phyloP scores from a whole-genome alignment of 148 eudicot species.

The Nepenthes mirabilis region DNA sequence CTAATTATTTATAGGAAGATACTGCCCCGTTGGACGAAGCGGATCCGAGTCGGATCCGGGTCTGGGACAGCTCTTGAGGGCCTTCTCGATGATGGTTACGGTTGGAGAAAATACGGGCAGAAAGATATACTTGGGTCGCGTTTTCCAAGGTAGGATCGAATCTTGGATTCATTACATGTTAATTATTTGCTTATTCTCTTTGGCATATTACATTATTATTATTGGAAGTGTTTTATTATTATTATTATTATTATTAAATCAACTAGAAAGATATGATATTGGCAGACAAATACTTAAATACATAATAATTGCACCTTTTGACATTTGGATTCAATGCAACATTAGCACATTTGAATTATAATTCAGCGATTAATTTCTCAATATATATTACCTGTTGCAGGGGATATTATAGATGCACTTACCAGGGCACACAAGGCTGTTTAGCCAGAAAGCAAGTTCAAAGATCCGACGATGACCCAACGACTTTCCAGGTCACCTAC shows the following conservation, averaged over 20 bases:
- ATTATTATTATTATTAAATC: no score
- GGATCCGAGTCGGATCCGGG: slow-evolving; percentile 21
- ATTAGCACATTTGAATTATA: not conserved
- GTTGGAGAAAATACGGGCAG: slow-evolving; percentile 96
- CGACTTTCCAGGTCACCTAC: slow-evolving; percentile 20
- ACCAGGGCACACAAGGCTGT: slow-evolving; percentile 16
- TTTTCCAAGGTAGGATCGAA: slow-evolving; percentile 43
- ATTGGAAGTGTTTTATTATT: no score
- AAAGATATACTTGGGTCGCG: slow-evolving; percentile 60
- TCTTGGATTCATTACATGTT: not conserved
- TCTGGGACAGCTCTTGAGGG: slow-evolving; percentile 22
- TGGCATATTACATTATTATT: no score
- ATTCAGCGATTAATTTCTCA: not conserved
- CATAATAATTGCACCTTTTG: no score
- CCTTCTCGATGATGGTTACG: slow-evolving; percentile 39
- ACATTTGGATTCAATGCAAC: no score
- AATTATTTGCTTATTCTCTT: not conserved
- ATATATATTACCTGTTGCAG: slow-evolving; percentile 2
- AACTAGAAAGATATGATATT: no score
- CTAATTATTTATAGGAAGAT: slow-evolving; percentile 28
- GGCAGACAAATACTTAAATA: no score
- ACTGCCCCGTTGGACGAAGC: slow-evolving; percentile 35
- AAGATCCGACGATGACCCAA: slow-evolving; percentile 27
- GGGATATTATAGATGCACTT: slow-evolving; percentile 23
- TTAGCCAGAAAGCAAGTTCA: slow-evolving; percentile 32